Evolutionary conservation across 805 yeast genomes (phyloP), one percentile per base, ranked within the genome.

Genomic region (Wickerhamomyces alni): DNA sequence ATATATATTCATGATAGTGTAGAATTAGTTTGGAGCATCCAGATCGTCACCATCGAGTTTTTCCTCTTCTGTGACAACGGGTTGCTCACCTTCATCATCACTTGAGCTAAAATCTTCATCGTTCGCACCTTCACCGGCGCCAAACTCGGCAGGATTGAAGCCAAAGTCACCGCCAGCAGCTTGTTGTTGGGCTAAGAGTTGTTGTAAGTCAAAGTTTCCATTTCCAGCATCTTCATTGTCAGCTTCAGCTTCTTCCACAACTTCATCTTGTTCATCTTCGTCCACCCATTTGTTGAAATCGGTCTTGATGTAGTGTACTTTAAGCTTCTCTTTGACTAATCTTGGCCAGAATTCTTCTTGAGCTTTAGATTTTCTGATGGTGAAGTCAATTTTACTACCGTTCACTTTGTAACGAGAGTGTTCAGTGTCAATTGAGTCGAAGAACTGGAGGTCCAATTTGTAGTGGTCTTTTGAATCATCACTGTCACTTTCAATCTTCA

Each of bases 271-370:
- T 66, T 91, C 99, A 59, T 91, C 99, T 69, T 91, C 98, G 59
- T 91, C 99, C 30, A 86, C 95, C 99, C 99, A 91, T 63, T 82
- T 86, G 68, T 89, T 96, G 58, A 91, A 91, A 59, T 91, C 98
- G 12, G 99, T 91, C 70, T 86, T 85, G 59, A 91, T 76, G 64
- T 75, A 86, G 48, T 80, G 87, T 45, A 73, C 75, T 60, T 81
- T 87, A 56, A 75, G 71, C 69, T 88, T 87, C 54, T 84, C 89
- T 66, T 88, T 89, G 41, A 89, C 83, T 60, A 91, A 74, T 58
- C 98, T 78, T 52, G 99, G 98, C 99, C 99, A 91, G 72, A 65
- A 91, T 58, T 88, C 97, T 42, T 68, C 77, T 50, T 75, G 70
- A 17, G 72, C 59, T 40, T 74, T 77, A 58, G 75, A 74, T 75